These are phyloP conservation scores for Clohesyomyces aquaticus DNA, from an alignment of 495 filamentous ascomycete species.

Conservation along the genomic window DNA sequence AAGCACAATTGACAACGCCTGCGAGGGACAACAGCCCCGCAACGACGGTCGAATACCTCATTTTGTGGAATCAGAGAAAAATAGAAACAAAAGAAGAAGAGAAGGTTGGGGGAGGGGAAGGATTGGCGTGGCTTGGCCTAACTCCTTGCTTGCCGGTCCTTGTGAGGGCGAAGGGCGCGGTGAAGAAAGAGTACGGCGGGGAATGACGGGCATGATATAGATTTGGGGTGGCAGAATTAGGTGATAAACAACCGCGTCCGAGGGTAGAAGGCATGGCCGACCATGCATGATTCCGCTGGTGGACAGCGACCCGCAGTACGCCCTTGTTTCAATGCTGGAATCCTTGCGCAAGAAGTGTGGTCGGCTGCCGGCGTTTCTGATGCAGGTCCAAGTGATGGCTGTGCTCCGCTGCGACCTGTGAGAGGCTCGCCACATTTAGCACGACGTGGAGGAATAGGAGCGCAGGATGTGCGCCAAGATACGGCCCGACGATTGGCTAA, in stretches of 20 bases:
- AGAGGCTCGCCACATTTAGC: conserved; percentile 12
- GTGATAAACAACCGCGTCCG: conserved; percentile 18
- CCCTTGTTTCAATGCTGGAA: conserved; percentile 15
- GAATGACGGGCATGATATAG: conserved; percentile 27
- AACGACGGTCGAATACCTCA: conserved; percentile 26
- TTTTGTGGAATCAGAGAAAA: background rate
- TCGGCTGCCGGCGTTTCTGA: conserved; percentile 2
- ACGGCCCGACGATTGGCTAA: conserved; percentile 18
- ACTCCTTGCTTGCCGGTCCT: conserved; percentile 1
- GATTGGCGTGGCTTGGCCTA: background rate
- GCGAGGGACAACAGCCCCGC: conserved; percentile 39
- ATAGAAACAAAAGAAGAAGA: background rate
- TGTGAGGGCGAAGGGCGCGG: background rate
- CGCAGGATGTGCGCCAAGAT: conserved; percentile 1
- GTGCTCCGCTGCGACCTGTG: conserved; percentile 3
- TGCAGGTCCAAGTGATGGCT: conserved; percentile 30
- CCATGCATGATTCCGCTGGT: background rate
- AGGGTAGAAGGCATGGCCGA: conserved; percentile 10
- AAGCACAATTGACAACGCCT: conserved; percentile 20
- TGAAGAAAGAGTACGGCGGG: conserved; percentile 1
- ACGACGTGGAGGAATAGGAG: conserved; percentile 16
- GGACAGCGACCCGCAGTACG: background rate
- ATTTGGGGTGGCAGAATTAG: background rate
- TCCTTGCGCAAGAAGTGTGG: conserved; percentile 14
- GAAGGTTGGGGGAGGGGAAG: background rate